Percentiles rank a stretch among this genome's conserved stretches.
Conservation (phyloP, 179 eudicot genomes). For the Dionaea muscipula region DNA sequence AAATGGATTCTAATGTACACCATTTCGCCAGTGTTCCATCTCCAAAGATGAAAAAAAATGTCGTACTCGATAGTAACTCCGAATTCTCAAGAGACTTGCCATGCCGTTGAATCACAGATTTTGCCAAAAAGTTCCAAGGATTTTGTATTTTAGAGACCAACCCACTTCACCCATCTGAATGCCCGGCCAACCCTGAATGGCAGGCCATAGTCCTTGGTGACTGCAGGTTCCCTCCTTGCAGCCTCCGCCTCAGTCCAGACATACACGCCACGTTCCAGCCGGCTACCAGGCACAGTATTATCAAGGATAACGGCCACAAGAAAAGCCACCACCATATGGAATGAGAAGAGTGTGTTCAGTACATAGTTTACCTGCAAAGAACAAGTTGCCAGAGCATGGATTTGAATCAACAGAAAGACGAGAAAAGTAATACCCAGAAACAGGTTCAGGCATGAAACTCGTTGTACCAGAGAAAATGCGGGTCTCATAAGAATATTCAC, state of each 20-base stretch:
- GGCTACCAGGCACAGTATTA: constrained; percentile 89
- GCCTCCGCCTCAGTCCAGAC: constrained; percentile 91
- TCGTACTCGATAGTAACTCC: not conserved
- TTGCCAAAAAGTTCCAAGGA: not conserved
- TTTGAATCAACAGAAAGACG: too few relatives aligned
- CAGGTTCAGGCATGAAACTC: too few relatives aligned
- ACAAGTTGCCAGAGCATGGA: not conserved
- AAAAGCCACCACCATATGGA: constrained; percentile 92
- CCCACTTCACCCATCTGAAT: constrained; percentile 98
- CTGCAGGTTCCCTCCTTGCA: constrained; percentile 85
- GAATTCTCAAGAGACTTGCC: not conserved
- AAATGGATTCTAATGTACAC: constrained; percentile 1
- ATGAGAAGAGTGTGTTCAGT: constrained; percentile 65
- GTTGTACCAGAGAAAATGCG: too few relatives aligned
- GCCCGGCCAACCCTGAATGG: constrained; percentile 74
- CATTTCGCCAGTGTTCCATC: not conserved
- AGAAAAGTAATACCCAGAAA: too few relatives aligned
- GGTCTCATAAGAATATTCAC: too few relatives aligned
- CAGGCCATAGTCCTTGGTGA: constrained; percentile 69
- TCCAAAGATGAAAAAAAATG: not conserved
- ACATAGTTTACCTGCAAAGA: constrained; percentile 70
- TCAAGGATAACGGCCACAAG: constrained; percentile 71
- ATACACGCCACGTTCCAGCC: constrained; percentile 84
- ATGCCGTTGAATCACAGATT: not conserved
- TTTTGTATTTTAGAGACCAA: constrained; percentile 30